Base-by-base conservation (phyloP, 2,329 filamentous ascomycete genomes). In the Orbilia brochopaga region DNA sequence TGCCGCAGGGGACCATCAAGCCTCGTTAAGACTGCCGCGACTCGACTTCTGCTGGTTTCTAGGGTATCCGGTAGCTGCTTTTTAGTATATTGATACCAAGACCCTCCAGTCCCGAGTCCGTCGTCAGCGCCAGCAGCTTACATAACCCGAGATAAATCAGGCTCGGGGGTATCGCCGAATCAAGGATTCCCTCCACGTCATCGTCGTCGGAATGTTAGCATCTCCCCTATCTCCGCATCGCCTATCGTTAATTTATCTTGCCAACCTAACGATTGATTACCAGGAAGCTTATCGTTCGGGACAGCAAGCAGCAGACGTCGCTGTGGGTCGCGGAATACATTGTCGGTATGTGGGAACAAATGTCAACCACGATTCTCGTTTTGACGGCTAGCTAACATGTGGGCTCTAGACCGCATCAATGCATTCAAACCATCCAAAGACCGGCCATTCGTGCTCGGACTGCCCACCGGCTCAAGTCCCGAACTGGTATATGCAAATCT, bases 381-480 rank as follows among this genome's bases (percentile, higher is more conserved):
- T 10, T 30, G n/a, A 37, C 35, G 23, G 21, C 21, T 51, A 32
- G 7, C 42, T 50, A 19, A 62, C 44, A 23, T 23, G n/a, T 40
- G 7, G 32, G 21, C 30, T 15, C 3, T 32, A 88, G 88, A 90
- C 76, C 88, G 90, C 75, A 93, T 94, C 83, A 90, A 88, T 77
- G 81, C 86, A 72, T 94, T 91, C 80, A 84, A 85, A 54, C 90
- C 91, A 40, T 90, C 88, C 3, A 81, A 87, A 53, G 81, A 86
- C 74, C 86, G 87, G 75, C 90, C 90, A 0, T 94, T 95, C 77
- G 89, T 94, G 4, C 86, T 95, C 52, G 91, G 91, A 67, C 83
- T 95, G 53, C 91, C 91, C 8, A 95, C 91, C 0, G 91, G 91
- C 60, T 92, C 89, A 76, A 92, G 88, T 74, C 91, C 91, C 1